Evolutionary conservation across 345 rosid genomes (phyloP).

Genomic region (Turnera subulata): DNA sequence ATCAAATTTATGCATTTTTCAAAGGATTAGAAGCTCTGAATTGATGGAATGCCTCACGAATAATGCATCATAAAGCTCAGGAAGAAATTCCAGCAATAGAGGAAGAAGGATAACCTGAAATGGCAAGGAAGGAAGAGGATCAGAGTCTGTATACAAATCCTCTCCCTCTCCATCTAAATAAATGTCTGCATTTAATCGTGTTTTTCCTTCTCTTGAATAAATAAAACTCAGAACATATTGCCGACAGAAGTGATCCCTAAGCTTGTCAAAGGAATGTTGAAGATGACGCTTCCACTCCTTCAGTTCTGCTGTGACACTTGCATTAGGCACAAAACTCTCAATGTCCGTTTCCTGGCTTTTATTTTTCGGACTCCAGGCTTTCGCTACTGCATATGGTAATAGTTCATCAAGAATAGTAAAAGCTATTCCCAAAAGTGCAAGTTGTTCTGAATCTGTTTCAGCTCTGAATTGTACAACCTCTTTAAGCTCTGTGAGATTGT

Average conservation of each 20-base stretch:
- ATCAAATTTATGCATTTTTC: too few relatives aligned
- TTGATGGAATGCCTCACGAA: too few relatives aligned
- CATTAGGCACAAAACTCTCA: slow-evolving; percentile 39
- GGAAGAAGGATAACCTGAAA: slow-evolving; percentile 63
- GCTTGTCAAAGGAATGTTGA: slow-evolving; percentile 88
- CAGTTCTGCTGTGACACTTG: slow-evolving; percentile 51
- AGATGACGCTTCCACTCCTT: slow-evolving; percentile 90
- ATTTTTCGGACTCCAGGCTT: slow-evolving; percentile 58
- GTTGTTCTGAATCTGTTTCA: slow-evolving; percentile 92
- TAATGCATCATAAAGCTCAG: background rate
- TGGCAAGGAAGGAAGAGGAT: slow-evolving; percentile 83
- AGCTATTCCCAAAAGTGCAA: slow-evolving; percentile 87
- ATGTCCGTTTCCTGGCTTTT: slow-evolving; percentile 42
- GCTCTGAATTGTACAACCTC: slow-evolving; percentile 66
- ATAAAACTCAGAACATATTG: slow-evolving; percentile 93
- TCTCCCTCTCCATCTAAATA: slow-evolving; percentile 66
- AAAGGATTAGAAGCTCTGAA: too few relatives aligned
- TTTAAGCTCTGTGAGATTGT: slow-evolving; percentile 73
- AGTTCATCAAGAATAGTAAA: slow-evolving; percentile 87
- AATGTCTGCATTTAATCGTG: slow-evolving; percentile 69
- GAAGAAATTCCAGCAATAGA: slow-evolving; percentile 5
- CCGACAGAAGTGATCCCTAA: slow-evolving; percentile 85
- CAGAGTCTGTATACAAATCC: slow-evolving; percentile 47
- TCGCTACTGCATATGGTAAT: slow-evolving; percentile 53
- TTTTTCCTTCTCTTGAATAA: slow-evolving; percentile 89